phyloP scores from a whole-genome alignment of 2,329 filamentous ascomycete species.

The Fusarium sulawesiense region DNA sequence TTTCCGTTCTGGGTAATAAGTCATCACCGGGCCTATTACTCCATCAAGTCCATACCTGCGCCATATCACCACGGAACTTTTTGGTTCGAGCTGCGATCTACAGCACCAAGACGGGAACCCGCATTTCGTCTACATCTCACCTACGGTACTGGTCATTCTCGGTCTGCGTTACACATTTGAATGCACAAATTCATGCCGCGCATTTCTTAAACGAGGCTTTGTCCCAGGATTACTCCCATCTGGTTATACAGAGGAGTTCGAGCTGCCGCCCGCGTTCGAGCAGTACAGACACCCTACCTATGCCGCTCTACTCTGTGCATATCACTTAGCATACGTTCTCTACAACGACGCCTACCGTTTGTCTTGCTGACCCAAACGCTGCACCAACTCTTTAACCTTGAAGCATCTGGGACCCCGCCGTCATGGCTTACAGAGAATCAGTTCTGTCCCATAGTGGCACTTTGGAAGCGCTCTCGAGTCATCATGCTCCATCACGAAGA shows the following conservation, averaged over 20 bases:
- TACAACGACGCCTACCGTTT: slow-evolving; percentile 24
- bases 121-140: slow-evolving; percentile 36
- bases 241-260: slow-evolving; percentile 22
- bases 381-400: neutral
- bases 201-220: slow-evolving; percentile 27
- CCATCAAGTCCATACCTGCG: slow-evolving; percentile 20
- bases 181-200: slow-evolving; percentile 24
- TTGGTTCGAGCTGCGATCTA: slow-evolving; percentile 29
- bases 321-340: slow-evolving; percentile 17
- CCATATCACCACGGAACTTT: slow-evolving; percentile 31
- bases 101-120: slow-evolving; percentile 29
- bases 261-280: slow-evolving; percentile 15
- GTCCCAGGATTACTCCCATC: slow-evolving; percentile 9
- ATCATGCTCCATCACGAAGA: slow-evolving; percentile 39
- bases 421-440: slow-evolving; percentile 45
- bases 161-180: slow-evolving; percentile 28
- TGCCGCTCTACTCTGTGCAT: slow-evolving; percentile 27
- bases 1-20: slow-evolving; percentile 38
- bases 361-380: slow-evolving; percentile 21
- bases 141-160: slow-evolving; percentile 7
- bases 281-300: slow-evolving; percentile 24
- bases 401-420: neutral
- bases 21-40: slow-evolving; percentile 10
- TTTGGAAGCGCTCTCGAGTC: slow-evolving; percentile 42
- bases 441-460: slow-evolving; percentile 41